Evolutionary conservation across 768 basidiomycete species (phyloP).

Genomic region (Ramaria rubella): DNA sequence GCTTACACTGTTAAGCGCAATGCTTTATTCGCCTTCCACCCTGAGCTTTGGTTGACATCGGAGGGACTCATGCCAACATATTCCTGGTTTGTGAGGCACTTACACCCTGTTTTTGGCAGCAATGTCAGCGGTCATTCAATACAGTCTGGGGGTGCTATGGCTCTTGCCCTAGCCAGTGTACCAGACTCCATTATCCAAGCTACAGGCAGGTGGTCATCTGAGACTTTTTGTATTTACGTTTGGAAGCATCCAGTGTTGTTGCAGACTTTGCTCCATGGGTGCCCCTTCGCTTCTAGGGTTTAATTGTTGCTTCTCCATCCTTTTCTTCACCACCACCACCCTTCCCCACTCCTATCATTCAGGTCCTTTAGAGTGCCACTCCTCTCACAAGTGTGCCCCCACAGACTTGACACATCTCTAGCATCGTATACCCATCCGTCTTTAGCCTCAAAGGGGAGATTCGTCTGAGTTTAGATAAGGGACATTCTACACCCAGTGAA

Average conservation of each 20-base stretch:
- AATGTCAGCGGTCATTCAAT: background rate
- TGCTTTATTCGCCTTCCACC: background rate
- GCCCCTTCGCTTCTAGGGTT: no score
- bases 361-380: no score
- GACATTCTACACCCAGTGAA: no score
- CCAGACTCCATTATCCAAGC: background rate
- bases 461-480: no score
- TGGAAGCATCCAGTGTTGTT: conserved; percentile 4
- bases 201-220: conserved; percentile 2
- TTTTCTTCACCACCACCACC: no score
- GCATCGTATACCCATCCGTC: no score
- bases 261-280: background rate
- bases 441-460: no score
- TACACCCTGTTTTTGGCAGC: background rate
- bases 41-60: conserved; percentile 6
- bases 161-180: background rate
- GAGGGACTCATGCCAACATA: conserved; percentile 10
- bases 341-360: no score
- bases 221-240: background rate
- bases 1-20: conserved; percentile 5
- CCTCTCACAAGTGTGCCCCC: no score
- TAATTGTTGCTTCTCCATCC: no score
- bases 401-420: no score
- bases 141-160: conserved; percentile 1
- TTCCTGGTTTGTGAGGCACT: conserved; percentile 8